Conservation (phyloP, 1,139 yeast genomes). For the Yamadazyma spencermartinsiae region DNA sequence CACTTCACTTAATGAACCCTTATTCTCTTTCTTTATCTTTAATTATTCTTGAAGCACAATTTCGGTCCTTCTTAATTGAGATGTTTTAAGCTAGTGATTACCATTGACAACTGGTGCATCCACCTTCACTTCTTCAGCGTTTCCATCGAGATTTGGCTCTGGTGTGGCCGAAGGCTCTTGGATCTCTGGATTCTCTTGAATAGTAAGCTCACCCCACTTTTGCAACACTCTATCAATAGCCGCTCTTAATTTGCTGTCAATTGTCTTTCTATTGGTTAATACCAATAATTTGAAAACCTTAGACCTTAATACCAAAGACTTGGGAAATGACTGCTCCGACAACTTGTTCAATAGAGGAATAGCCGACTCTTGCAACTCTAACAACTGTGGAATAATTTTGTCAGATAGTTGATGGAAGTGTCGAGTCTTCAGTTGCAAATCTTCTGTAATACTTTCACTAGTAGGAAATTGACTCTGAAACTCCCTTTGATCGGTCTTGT, state of each 20-base stretch:
- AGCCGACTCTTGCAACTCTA: conserved; percentile 3
- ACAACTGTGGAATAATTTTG: conserved; percentile 6
- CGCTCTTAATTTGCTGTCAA: not conserved
- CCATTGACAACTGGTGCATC: conserved; percentile 6
- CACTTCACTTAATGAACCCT: too few relatives aligned
- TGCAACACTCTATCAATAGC: conserved; percentile 23
- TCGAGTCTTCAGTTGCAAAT: conserved; percentile 16
- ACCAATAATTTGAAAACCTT: conserved; percentile 33
- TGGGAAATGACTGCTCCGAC: conserved; percentile 25
- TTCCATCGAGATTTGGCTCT: conserved; percentile 6
- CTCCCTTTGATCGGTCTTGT: conserved; percentile 28
- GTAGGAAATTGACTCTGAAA: conserved; percentile 28
- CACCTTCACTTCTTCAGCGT: conserved; percentile 10
- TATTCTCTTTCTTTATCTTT: too few relatives aligned
- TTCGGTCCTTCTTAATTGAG: too few relatives aligned
- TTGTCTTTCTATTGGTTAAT: conserved; percentile 28
- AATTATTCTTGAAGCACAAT: not conserved
- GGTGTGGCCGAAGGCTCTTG: conserved; percentile 9
- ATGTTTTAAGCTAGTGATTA: too few relatives aligned
- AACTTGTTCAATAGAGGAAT: conserved; percentile 20
- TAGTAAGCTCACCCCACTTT: conserved; percentile 22
- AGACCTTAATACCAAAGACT: conserved; percentile 31
- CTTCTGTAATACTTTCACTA: conserved; percentile 21
- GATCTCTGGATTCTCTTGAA: conserved; percentile 19
- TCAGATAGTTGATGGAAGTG: conserved; percentile 24